Percentiles rank a stretch among this genome's conserved stretches.
Conservation (phyloP, 148 eudicot species). For the Mesembryanthemum crystallinum region DNA sequence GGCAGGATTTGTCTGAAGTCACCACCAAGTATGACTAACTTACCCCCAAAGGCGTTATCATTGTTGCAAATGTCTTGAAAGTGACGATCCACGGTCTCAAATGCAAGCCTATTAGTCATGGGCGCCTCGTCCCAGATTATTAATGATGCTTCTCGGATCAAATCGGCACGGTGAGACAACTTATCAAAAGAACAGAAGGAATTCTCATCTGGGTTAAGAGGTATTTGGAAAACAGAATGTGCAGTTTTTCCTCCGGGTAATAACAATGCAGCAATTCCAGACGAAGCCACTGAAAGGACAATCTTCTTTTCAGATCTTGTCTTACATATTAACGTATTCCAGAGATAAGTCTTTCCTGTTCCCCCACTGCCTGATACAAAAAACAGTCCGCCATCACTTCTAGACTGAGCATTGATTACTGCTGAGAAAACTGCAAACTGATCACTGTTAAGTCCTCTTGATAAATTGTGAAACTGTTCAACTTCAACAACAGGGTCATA, state of each 20-base stretch:
- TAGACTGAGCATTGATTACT: not conserved
- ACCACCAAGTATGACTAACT: not conserved
- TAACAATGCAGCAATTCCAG: not conserved
- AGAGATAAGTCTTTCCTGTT: not conserved
- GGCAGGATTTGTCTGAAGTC: not conserved
- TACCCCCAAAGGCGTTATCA: not conserved
- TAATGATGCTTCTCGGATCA: not conserved
- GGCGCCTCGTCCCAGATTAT: not conserved
- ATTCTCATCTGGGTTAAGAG: not conserved
- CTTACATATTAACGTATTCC: not conserved
- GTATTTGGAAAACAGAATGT: not conserved
- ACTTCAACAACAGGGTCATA: not conserved
- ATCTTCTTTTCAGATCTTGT: not conserved
- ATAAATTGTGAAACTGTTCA: not conserved
- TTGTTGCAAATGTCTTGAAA: not conserved
- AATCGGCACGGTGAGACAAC: not conserved
- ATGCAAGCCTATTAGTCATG: not conserved
- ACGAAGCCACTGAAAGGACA: not conserved
- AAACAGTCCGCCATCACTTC: not conserved
- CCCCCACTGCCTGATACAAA: slow-evolving; percentile 5
- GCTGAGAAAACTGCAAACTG: not conserved
- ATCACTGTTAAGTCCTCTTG: not conserved
- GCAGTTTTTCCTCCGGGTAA: not conserved
- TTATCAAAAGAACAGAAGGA: not conserved
- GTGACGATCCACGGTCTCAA: not conserved